A percentile compares a stretch with the other conserved stretches of the same genome.
Evolutionary conservation across 1,284 basidiomycete species (phyloP).

Genomic region (Ustilago lituana): DNA sequence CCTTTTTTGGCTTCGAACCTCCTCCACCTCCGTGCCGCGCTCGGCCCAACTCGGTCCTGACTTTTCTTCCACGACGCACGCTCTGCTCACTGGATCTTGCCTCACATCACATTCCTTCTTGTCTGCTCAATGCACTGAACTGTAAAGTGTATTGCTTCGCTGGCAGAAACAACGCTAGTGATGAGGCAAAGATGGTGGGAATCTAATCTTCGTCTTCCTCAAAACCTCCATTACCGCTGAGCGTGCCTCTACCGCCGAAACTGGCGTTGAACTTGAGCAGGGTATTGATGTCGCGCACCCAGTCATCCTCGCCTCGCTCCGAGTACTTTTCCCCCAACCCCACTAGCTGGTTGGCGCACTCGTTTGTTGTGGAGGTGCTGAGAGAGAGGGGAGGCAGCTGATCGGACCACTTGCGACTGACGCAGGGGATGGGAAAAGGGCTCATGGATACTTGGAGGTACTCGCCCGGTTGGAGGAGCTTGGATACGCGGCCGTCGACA

Average conservation of each 20-base stretch:
- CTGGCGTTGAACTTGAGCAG: constrained; percentile 67
- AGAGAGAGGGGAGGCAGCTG: not conserved
- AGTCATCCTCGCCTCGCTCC: constrained; percentile 82
- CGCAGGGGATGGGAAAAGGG: constrained; percentile 86
- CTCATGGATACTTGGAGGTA: constrained; percentile 86
- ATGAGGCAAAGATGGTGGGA: not conserved
- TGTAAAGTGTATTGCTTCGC: too few species aligned
- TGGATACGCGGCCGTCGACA: constrained; percentile 88
- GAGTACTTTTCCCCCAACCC: constrained; percentile 38
- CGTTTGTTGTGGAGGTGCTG: too few species aligned
- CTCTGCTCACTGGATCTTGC: too few species aligned
- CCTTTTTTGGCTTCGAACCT: too few species aligned
- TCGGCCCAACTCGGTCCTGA: not conserved
- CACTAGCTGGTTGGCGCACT: not conserved
- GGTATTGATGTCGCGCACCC: constrained; percentile 91
- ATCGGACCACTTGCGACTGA: constrained; percentile 43
- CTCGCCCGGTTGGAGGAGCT: constrained; percentile 82
- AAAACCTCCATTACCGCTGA: constrained; percentile 50
- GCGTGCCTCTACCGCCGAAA: constrained; percentile 59
- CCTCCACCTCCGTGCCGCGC: not conserved
- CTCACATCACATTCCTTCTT: too few species aligned
- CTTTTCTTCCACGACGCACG: not conserved
- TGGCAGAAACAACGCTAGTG: too few species aligned
- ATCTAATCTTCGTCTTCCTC: constrained; percentile 40
- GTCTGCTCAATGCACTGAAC: too few species aligned